phyloP scores from a whole-genome alignment of 2,329 filamentous ascomycete species.

The Acephala macrosclerotiorum region DNA sequence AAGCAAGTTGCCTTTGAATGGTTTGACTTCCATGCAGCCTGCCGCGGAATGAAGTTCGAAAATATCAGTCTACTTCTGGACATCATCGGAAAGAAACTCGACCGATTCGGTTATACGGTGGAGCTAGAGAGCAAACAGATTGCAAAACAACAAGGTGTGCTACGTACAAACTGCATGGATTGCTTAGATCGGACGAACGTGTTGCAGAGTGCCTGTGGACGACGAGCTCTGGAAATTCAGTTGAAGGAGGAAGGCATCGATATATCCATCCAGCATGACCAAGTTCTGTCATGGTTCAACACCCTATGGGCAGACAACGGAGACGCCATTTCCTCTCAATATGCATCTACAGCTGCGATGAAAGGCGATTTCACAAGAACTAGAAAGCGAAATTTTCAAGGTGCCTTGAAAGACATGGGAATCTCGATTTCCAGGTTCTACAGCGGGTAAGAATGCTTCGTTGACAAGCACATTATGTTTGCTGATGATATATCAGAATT shows the following conservation, averaged over 20 bases:
- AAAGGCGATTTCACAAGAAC: slow-evolving; percentile 97
- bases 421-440: slow-evolving; percentile 82
- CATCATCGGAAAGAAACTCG: slow-evolving; percentile 70
- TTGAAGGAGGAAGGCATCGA: slow-evolving; percentile 78
- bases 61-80: slow-evolving; percentile 86
- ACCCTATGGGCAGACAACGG: slow-evolving; percentile 97
- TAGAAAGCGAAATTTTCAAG: slow-evolving; percentile 86
- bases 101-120: slow-evolving; percentile 75
- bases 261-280: slow-evolving; percentile 77
- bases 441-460: slow-evolving; percentile 59
- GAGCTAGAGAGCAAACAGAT: slow-evolving; percentile 53
- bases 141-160: slow-evolving; percentile 71
- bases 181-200: slow-evolving; percentile 97
- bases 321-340: slow-evolving; percentile 93
- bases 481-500: slow-evolving; percentile 65
- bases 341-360: slow-evolving; percentile 92
- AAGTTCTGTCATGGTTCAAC: slow-evolving; percentile 92
- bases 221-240: slow-evolving; percentile 81
- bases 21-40: slow-evolving; percentile 96
- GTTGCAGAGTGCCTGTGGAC: slow-evolving; percentile 89
- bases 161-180: slow-evolving; percentile 99
- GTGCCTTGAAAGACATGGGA: slow-evolving; percentile 89
- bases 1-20: slow-evolving; percentile 78
- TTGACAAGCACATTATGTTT: background rate
- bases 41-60: slow-evolving; percentile 97